These are phyloP conservation scores for Skeletonema potamos DNA, from an alignment of 108 stramenopile species.

Conservation along the genomic window DNA sequence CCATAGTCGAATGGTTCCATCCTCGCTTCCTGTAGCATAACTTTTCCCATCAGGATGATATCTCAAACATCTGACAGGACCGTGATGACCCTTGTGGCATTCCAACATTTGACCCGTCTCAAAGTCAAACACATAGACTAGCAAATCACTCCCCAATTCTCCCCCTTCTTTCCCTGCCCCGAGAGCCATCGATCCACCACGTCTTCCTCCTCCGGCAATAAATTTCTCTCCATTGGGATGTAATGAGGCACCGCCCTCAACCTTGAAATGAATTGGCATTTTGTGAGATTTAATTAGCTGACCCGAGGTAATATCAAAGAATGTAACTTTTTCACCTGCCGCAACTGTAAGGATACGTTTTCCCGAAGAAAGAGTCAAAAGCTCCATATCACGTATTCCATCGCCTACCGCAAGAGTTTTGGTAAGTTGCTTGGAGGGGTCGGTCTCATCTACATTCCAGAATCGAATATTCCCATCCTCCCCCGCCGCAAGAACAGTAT, in stretches of 20 bases:
- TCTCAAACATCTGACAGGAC: conserved; percentile 95
- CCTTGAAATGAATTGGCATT: conserved; percentile 95
- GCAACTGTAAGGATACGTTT: conserved; percentile 79
- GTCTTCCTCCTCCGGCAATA: conserved; percentile 79
- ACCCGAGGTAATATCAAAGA: conserved; percentile 66
- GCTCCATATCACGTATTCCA: conserved; percentile 89
- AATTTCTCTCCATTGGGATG: conserved; percentile 88
- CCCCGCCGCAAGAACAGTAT: conserved; percentile 57
- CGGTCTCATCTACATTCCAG: conserved; percentile 51
- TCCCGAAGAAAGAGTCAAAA: conserved; percentile 41
- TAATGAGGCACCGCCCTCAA: conserved; percentile 94
- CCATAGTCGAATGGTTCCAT: conserved; percentile 99
- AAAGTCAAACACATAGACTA: conserved; percentile 94
- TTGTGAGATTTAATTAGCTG: conserved; percentile 38
- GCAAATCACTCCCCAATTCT: conserved; percentile 72
- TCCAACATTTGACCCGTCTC: conserved; percentile 88
- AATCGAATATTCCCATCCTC: conserved; percentile 73
- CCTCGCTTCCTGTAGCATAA: conserved; percentile 96
- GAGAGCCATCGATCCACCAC: conserved; percentile 14
- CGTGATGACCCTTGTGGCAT: conserved; percentile 98
- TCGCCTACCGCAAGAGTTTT: conserved; percentile 60
- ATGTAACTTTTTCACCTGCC: conserved; percentile 84
- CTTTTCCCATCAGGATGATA: conserved; percentile 89
- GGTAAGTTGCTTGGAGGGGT: conserved; percentile 21
- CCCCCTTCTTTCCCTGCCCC: conserved; percentile 8